Evolutionary conservation across 805 yeast genomes (phyloP).

Genomic region (Yueomyces sp.): DNA sequence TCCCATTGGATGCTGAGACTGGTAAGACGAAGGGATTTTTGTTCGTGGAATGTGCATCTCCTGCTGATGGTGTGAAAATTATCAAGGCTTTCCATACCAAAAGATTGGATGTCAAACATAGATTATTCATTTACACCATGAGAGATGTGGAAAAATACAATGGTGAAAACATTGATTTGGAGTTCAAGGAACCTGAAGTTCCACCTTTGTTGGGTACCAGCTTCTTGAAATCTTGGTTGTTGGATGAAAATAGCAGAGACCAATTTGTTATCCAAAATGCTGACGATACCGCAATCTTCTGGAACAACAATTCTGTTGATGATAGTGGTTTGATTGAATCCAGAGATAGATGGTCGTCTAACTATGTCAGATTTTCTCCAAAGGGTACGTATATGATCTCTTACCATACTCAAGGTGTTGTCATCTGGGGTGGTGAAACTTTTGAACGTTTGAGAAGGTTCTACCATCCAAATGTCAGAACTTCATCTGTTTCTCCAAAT

Average conservation of each 20-base stretch:
- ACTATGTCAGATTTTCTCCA: constrained; percentile 83
- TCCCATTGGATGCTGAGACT: constrained; percentile 58
- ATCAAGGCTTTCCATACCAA: constrained; percentile 73
- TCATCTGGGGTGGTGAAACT: constrained; percentile 86
- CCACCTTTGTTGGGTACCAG: constrained; percentile 67
- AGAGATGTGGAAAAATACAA: constrained; percentile 74
- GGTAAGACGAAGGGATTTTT: constrained; percentile 78
- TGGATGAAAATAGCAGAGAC: constrained; percentile 80
- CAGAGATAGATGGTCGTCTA: constrained; percentile 75
- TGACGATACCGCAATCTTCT: constrained; percentile 71
- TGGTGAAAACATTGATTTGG: constrained; percentile 44
- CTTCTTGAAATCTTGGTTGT: constrained; percentile 81
- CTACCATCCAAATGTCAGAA: constrained; percentile 78
- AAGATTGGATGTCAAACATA: constrained; percentile 87
- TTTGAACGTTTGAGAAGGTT: constrained; percentile 66
- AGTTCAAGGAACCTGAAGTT: constrained; percentile 57
- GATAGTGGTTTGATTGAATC: constrained; percentile 72
- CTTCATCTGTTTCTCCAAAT: constrained; percentile 83
- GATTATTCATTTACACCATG: constrained; percentile 71
- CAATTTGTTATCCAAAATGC: constrained; percentile 72
- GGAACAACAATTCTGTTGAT: constrained; percentile 62
- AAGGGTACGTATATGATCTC: constrained; percentile 82
- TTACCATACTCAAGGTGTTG: constrained; percentile 87
- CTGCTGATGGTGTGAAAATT: constrained; percentile 61
- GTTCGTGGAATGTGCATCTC: constrained; percentile 67